Evolutionary conservation across 257 asterid species (phyloP), one percentile per base, ranked within the genome.

Genomic region (Ilex asprella): DNA sequence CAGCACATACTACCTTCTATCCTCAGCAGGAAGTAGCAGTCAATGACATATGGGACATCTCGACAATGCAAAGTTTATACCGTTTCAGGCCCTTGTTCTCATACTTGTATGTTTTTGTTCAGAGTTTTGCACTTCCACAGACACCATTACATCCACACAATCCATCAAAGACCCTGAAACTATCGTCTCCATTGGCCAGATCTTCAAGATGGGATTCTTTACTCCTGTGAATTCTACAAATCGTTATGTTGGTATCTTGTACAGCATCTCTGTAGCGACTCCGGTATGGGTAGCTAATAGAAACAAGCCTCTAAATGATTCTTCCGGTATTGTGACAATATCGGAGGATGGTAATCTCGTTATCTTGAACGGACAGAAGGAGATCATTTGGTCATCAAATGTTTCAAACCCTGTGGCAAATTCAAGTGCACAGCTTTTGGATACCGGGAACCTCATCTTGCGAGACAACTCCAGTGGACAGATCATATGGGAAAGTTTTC

Each of bases 251-350:
- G 82, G 82, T 21, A 54, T 77, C 65, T 63, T 69, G 81, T 76
- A 55, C 69, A 61, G 67, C 32, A 13, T 51, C 53, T 68, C 70
- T 60, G 55, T 53, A 4, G 16, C 15, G 29, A 55, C 85, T 11
- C 41, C 59, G 61, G 56, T 79, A 9, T 85, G 89, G 87, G 83
- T 83, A 50, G 94, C 87, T 3, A 85, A 85, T 56, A 82, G 84
- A 31, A 78, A 78, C 30, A 32, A 9, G 14, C 84, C 87, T 43
- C 58, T 82, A 52, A 61, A 58, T 44, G 86, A 82, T 60, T 39
- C 79, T 1, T 41, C 53, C 2, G 84, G 82, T 52, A 52, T 63
- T 9, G 4, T 81, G 15, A 67, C 82, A 7, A 72, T 85, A 16
- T 21, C 27, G 27, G 27, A 21, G 27, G 27, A 21, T 21, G 27